Base-by-base conservation (phyloP, 441 rosid genomes). In the Populus hybrid region DNA sequence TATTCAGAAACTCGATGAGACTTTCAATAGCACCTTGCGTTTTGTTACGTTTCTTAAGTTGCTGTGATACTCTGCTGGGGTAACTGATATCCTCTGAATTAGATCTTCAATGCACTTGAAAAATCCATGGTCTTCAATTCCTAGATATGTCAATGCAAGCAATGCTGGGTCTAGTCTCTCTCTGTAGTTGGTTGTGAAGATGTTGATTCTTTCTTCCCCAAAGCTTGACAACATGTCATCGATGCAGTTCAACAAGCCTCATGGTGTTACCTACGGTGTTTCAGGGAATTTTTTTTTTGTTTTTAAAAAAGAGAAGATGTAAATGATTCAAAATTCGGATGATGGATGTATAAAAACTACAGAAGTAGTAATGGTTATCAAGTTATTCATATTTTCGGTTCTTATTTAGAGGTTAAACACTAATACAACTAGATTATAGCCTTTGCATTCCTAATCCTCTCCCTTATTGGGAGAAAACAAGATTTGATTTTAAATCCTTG, bases 41-140 rank as follows among this genome's bases (percentile, higher is more conserved):
- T 33, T 33, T 33, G 35, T 33, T 33, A 33, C 35, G 1, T 33
- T 33, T 33, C 88, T 85, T 88, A 18, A 86, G 82, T 26, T 86
- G 86, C 77, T 87, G 87, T 0, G 92, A 88, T 18, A 86, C 87
- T 73, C 87, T 7, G 91, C 90, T 29, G 89, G 91, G 18, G 90
- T 87, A 12, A 83, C 81, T 9, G 84, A 21, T 5, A 71, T 56
- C 16, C 28, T 68, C 20, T 23, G 23, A n/a, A 85, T 76, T 12
- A 88, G 67, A 21, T 78, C 76, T 61, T 82, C 85, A 59, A 85
- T 73, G 63, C 78, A 33, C 35, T 21, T 33, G 23, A 79, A 84
- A 3, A 83, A 79, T 21, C 3, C 1, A 69, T 78, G 82, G 11
- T 84, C 84, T 23, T 80, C 64, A 68, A 86, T 76, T 24, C 82